phyloP scores from a whole-genome alignment of 2,329 filamentous ascomycete genomes.

The Calycina herbarum region DNA sequence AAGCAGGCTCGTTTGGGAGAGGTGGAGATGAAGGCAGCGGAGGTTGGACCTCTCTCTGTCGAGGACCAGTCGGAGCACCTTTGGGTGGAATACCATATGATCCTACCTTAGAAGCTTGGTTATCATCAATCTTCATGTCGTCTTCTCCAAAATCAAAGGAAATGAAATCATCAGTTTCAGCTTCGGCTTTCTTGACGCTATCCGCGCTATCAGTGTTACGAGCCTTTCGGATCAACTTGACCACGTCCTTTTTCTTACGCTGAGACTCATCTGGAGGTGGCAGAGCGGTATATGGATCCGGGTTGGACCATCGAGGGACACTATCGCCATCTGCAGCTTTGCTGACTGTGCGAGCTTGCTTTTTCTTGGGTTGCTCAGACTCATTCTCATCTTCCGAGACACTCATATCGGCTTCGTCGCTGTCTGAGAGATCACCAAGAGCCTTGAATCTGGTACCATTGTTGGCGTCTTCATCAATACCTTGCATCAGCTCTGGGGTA shows the following conservation, averaged over 20 bases:
- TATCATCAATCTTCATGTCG: conserved; percentile 15
- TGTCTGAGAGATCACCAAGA: conserved; percentile 60
- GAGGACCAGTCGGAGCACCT: conserved; percentile 16
- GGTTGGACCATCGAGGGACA: conserved; percentile 87
- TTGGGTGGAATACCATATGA: conserved; percentile 8
- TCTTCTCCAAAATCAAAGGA: conserved; percentile 67
- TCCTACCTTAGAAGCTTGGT: conserved; percentile 14
- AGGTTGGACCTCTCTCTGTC: not conserved
- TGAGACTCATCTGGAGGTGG: conserved; percentile 74
- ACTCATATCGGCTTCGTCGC: conserved; percentile 62
- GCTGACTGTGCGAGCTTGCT: conserved; percentile 43
- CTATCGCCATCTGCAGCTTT: conserved; percentile 44
- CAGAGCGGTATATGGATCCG: conserved; percentile 86
- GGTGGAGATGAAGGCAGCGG: not conserved
- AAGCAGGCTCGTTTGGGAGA: not conserved
- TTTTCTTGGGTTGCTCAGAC: conserved; percentile 43
- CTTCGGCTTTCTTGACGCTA: conserved; percentile 51
- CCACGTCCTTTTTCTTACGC: conserved; percentile 80
- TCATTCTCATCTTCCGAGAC: conserved; percentile 50
- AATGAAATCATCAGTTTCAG: conserved; percentile 80
- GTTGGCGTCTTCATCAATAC: conserved; percentile 36
- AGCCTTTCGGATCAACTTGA: conserved; percentile 89
- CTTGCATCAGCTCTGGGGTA: conserved; percentile 39
- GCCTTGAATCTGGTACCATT: conserved; percentile 51
- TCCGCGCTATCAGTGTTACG: conserved; percentile 58